phyloP scores from a whole-genome alignment of 805 yeast species.

The Schwanniomyces polymorphus region DNA sequence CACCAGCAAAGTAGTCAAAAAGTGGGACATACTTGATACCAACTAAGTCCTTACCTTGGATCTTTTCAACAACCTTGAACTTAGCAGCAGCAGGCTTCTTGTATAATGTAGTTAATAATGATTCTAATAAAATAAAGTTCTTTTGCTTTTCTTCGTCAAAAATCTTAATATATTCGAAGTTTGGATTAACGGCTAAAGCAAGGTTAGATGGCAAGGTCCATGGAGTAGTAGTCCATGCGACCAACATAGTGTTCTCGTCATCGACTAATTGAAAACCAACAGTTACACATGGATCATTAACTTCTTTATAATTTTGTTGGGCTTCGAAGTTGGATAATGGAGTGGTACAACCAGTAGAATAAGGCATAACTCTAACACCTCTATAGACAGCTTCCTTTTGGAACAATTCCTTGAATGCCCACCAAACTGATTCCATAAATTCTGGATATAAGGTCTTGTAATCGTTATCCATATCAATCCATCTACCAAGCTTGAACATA shows the following conservation, averaged over 20 bases:
- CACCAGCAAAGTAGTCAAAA: conserved; percentile 76
- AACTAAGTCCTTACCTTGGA: conserved; percentile 75
- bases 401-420: conserved; percentile 91
- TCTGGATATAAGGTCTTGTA: conserved; percentile 94
- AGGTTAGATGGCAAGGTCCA: conserved; percentile 98
- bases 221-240: conserved; percentile 99
- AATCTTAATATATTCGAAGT: conserved; percentile 88
- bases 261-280: conserved; percentile 79
- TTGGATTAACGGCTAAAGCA: conserved; percentile 89
- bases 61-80: conserved; percentile 75
- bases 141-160: conserved; percentile 83
- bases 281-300: conserved; percentile 94
- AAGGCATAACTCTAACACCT: conserved; percentile 98
- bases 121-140: conserved; percentile 81
- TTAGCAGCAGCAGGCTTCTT: conserved; percentile 93
- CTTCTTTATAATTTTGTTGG: conserved; percentile 97
- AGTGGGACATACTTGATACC: conserved; percentile 83
- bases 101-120: conserved; percentile 79
- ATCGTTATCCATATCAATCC: conserved; percentile 99
- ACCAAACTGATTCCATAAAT: conserved; percentile 99
- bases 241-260: conserved; percentile 79
- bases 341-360: conserved; percentile 95
- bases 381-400: conserved; percentile 88
- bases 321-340: conserved; percentile 98
- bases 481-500: conserved; percentile 93